Conservation (phyloP, 768 basidiomycete species). For the Polyporus arcularius region DNA sequence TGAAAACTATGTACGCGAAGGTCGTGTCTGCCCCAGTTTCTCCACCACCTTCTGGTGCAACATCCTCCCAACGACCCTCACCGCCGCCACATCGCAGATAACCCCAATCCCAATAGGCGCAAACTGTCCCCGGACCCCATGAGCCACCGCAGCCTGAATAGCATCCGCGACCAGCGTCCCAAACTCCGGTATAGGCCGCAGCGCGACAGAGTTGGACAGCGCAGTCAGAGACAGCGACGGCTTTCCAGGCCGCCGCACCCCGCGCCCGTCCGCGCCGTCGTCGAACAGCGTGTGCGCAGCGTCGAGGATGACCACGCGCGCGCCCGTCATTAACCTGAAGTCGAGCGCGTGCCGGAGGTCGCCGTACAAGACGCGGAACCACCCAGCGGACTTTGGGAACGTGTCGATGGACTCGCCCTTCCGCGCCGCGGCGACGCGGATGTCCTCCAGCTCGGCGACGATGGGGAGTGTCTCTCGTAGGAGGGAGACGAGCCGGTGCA, state of each 20-base stretch:
- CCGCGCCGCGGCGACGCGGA: slow-evolving; percentile 34
- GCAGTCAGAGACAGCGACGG: background rate
- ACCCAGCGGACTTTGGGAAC: slow-evolving; percentile 79
- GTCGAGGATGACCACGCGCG: slow-evolving; percentile 73
- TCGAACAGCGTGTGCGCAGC: slow-evolving; percentile 62
- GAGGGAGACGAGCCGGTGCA: slow-evolving; percentile 66
- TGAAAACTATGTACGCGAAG: background rate
- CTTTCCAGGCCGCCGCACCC: background rate
- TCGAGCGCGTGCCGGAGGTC: slow-evolving; percentile 78
- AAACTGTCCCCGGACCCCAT: slow-evolving; percentile 41
- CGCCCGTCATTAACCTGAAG: slow-evolving; percentile 69
- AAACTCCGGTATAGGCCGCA: slow-evolving; percentile 66
- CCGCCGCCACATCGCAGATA: slow-evolving; percentile 53
- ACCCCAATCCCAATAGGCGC: slow-evolving; percentile 63
- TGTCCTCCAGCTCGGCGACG: slow-evolving; percentile 66
- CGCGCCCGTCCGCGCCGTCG: slow-evolving; percentile 5
- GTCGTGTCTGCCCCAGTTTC: slow-evolving; percentile 9
- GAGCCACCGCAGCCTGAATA: slow-evolving; percentile 43
- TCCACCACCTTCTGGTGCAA: slow-evolving; percentile 49
- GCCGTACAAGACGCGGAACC: slow-evolving; percentile 77
- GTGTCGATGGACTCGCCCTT: slow-evolving; percentile 51
- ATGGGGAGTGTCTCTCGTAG: slow-evolving; percentile 80
- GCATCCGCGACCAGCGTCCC: slow-evolving; percentile 49
- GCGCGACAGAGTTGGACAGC: slow-evolving; percentile 8
- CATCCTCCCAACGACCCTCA: slow-evolving; percentile 48